phyloP scores from a whole-genome alignment of 768 basidiomycete genomes.

The Sporobolomyces pararoseus region DNA sequence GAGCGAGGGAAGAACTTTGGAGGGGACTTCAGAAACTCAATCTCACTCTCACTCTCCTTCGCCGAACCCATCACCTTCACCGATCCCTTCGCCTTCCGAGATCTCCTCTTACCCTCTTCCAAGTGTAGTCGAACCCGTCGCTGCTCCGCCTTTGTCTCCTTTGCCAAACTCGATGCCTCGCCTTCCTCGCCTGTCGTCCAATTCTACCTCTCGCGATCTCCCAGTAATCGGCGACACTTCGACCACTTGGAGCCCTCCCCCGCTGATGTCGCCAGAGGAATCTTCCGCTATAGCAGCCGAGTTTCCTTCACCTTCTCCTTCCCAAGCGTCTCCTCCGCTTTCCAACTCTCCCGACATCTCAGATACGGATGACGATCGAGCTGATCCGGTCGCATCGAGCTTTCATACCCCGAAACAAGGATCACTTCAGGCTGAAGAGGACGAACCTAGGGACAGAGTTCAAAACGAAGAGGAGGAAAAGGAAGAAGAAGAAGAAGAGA shows the following conservation, averaged over 20 bases:
- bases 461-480: not conserved
- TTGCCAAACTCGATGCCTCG: not conserved
- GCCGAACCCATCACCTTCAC: not conserved
- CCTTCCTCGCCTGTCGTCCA: not conserved
- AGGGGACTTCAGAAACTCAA: not conserved
- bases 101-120: not conserved
- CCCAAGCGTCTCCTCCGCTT: not conserved
- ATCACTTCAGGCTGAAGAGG: too few species aligned
- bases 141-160: not conserved
- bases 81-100: not conserved
- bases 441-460: not conserved
- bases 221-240: too few species aligned
- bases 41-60: not conserved
- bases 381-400: not conserved
- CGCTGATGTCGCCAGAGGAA: constrained; percentile 14
- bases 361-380: constrained; percentile 15
- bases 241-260: too few species aligned
- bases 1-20: not conserved
- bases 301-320: constrained; percentile 6
- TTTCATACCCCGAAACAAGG: not conserved
- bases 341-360: not conserved
- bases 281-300: constrained; percentile 8
- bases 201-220: constrained; percentile 1
- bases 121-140: not conserved
- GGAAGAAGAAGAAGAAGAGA: constrained; percentile 8